Percentiles rank a stretch among this genome's conserved stretches.
These are phyloP conservation scores for Nannochloropsis granulata DNA, from an alignment of 108 stramenopile genomes.

Conservation along the genomic window DNA sequence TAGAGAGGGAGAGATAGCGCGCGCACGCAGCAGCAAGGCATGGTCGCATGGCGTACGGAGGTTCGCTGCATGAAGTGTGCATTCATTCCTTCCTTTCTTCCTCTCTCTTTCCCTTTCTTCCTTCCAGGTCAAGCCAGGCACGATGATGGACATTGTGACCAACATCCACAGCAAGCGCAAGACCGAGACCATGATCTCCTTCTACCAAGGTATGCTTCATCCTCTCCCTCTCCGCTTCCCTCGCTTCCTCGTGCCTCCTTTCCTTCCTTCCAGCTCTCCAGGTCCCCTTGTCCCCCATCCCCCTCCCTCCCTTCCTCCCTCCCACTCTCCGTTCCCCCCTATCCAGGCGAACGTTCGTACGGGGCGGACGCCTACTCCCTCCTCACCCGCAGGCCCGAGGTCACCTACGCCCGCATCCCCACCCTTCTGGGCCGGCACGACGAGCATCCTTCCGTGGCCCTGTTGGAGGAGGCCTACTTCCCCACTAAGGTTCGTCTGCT, in stretches of 20 bases:
- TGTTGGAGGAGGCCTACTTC: constrained; percentile 21
- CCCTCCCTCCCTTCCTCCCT: background rate
- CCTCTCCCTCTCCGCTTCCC: constrained; percentile 35
- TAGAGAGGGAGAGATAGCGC: background rate
- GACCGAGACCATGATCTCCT: constrained; percentile 91
- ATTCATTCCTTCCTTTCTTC: background rate
- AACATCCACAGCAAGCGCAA: constrained; percentile 96
- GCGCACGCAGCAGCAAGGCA: background rate
- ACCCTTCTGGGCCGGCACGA: constrained; percentile 65
- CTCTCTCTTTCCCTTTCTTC: background rate
- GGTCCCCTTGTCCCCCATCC: background rate
- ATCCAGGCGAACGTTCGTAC: background rate
- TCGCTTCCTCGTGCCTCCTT: background rate
- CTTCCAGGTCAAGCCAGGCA: constrained; percentile 84
- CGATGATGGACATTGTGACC: constrained; percentile 94
- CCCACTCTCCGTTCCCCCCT: background rate
- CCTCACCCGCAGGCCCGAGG: constrained; percentile 74
- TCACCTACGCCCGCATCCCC: constrained; percentile 56
- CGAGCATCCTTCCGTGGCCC: constrained; percentile 57
- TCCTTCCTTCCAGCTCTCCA: background rate
- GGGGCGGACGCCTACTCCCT: constrained; percentile 56
- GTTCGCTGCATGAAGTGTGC: background rate
- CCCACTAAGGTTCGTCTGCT: background rate
- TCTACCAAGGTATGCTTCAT: constrained; percentile 84
- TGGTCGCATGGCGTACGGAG: background rate